phyloP scores from a whole-genome alignment of 805 yeast species.

The Pichia deserticola region DNA sequence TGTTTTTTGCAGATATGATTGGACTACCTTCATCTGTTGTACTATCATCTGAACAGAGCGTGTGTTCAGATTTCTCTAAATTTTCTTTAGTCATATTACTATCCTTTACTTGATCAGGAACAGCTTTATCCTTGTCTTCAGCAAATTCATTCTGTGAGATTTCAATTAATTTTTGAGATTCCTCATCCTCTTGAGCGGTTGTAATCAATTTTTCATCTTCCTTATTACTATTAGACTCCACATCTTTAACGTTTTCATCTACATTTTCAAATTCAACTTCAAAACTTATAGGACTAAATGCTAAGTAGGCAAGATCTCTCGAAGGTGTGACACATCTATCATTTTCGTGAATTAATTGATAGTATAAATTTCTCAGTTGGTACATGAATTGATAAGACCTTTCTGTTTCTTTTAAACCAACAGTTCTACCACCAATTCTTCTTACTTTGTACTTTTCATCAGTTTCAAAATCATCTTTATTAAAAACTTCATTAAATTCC shows the following conservation, averaged over 20 bases:
- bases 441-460: conserved; percentile 36
- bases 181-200: too few relatives aligned
- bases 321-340: conserved; percentile 70
- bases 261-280: conserved; percentile 34
- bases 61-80: too few relatives aligned
- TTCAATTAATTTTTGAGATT: background rate
- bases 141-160: background rate
- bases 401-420: conserved; percentile 68
- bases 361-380: conserved; percentile 62
- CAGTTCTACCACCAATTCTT: conserved; percentile 82
- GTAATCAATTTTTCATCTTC: conserved; percentile 1
- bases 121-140: background rate
- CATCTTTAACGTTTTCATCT: background rate
- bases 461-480: conserved; percentile 20
- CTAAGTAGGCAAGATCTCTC: conserved; percentile 78
- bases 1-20: too few relatives aligned
- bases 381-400: conserved; percentile 78
- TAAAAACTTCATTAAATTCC: conserved; percentile 38
- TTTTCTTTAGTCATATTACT: too few relatives aligned
- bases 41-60: background rate
- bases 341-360: conserved; percentile 57
- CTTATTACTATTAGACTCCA: background rate
- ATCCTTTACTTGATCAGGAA: too few relatives aligned
- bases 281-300: conserved; percentile 66
- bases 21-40: background rate